phyloP scores from a whole-genome alignment of 805 yeast species.

The Groenewaldozyma tartarivorans region DNA sequence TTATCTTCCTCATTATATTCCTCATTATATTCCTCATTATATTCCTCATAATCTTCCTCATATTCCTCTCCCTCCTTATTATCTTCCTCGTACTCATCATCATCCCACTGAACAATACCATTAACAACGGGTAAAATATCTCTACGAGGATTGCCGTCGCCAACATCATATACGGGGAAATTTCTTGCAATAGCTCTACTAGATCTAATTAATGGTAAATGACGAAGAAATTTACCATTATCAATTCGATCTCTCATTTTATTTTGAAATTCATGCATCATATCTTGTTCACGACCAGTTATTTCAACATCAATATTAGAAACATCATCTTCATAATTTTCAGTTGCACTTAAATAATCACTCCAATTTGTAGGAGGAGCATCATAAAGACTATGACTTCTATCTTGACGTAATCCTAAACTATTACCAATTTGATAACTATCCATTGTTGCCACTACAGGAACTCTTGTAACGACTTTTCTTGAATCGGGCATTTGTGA shows the following conservation, averaged over 20 bases:
- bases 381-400: not conserved
- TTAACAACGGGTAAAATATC: not conserved
- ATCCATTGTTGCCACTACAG: conserved; percentile 9
- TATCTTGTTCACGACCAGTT: not conserved
- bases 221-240: not conserved
- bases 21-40: conserved; percentile 6
- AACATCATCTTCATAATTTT: conserved; percentile 5
- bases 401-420: no score
- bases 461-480: conserved; percentile 9
- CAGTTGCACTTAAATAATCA: conserved; percentile 7
- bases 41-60: conserved; percentile 5
- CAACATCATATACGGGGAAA: not conserved
- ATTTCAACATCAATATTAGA: not conserved
- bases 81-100: conserved; percentile 4
- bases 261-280: not conserved
- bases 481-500: conserved; percentile 11
- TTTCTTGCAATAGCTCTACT: conserved; percentile 3
- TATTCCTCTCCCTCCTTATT: conserved; percentile 4
- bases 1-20: conserved; percentile 4
- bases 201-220: not conserved
- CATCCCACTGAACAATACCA: not conserved
- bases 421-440: not conserved
- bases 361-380: conserved; percentile 10
- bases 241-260: not conserved
- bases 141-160: not conserved